Evolutionary conservation across 257 asterid genomes (phyloP), one percentile per base, ranked within the genome.

Genomic region (Nicotiana benthamiana): DNA sequence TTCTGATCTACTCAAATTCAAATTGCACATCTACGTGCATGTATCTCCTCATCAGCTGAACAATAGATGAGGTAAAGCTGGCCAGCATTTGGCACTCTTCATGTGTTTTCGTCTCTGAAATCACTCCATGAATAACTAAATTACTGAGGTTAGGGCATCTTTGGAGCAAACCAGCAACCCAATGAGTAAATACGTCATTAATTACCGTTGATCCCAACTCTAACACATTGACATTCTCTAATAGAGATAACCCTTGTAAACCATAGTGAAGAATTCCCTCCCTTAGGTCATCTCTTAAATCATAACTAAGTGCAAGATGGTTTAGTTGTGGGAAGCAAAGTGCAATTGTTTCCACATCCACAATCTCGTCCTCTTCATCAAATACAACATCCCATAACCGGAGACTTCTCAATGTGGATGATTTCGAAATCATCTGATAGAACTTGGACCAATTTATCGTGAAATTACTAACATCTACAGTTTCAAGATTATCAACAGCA

Each of bases 361-460:
- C 91, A 83, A 89, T 86, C 90, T 94, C 98, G 6, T 91, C 97
- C 84, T 94, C 98, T 30, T 92, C 97, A 70, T 94, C 97, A 89
- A 92, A 92, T 65, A 92, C 94, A 34, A 92, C 92, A 79, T 92
- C 97, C 98, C 97, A 92, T n/a, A 94, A 90, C 86, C 96, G 89
- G 40, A 94, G 97, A 82, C 84, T 88, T 88, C 79, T 90, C 90
- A 94, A 79, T 61, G 89, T 87, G 18, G 97, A 84, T 3, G 98
- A 92, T 81, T 90, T 86, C 30, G 97, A 89, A 68, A 94, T 91
- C 96, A 94, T 94, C 79, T 88, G 91, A 75, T 88, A 92, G 81
- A 94, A 92, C 81, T 92, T 94, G 1, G 93, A 90, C 98, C 98
- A 94, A 91, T 88, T 91, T 84, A 93, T 89, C 0, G 98, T 91